Percentiles rank a stretch among this genome's conserved stretches.
These are phyloP conservation scores for Skeletonema tropicum DNA, from an alignment of 108 stramenopile species.

Conservation along the genomic window DNA sequence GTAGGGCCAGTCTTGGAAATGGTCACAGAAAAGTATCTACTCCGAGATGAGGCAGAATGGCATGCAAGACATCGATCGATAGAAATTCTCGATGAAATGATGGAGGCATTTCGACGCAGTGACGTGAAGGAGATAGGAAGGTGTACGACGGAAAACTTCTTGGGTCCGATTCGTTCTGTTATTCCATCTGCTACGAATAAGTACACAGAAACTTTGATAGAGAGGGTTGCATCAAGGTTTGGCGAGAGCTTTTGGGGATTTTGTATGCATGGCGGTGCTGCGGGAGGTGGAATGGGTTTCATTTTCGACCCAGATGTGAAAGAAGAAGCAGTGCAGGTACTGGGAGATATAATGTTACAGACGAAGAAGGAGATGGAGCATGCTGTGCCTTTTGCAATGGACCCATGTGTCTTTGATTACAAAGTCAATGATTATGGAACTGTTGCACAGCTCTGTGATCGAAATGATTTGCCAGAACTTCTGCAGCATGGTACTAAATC, in stretches of 20 bases:
- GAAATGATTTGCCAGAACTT: neutral
- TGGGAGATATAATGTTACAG: conserved; percentile 58
- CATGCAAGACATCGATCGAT: conserved; percentile 53
- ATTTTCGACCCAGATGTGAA: conserved; percentile 60
- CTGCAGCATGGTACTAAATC: neutral
- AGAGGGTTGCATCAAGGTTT: conserved; percentile 44
- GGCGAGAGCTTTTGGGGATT: conserved; percentile 54
- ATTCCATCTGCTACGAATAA: conserved; percentile 64
- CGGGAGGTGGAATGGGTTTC: conserved; percentile 71
- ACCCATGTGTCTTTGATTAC: conserved; percentile 64
- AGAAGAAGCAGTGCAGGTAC: conserved; percentile 31
- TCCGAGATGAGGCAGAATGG: conserved; percentile 63
- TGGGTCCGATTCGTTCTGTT: conserved; percentile 53
- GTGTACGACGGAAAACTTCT: conserved; percentile 63
- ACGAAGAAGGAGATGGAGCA: conserved; percentile 63
- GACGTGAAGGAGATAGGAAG: conserved; percentile 53
- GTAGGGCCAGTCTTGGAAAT: conserved; percentile 69
- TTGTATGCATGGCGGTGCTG: conserved; percentile 58
- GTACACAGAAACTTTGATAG: conserved; percentile 64
- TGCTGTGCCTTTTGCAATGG: conserved; percentile 66
- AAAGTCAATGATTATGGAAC: conserved; percentile 60
- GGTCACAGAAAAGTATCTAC: conserved; percentile 68
- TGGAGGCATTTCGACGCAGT: conserved; percentile 47
- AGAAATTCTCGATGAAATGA: conserved; percentile 56
- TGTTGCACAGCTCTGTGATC: conserved; percentile 36